These are phyloP conservation scores for Borovskyia barvae DNA, from an alignment of 208 protist species.

Conservation along the genomic window DNA sequence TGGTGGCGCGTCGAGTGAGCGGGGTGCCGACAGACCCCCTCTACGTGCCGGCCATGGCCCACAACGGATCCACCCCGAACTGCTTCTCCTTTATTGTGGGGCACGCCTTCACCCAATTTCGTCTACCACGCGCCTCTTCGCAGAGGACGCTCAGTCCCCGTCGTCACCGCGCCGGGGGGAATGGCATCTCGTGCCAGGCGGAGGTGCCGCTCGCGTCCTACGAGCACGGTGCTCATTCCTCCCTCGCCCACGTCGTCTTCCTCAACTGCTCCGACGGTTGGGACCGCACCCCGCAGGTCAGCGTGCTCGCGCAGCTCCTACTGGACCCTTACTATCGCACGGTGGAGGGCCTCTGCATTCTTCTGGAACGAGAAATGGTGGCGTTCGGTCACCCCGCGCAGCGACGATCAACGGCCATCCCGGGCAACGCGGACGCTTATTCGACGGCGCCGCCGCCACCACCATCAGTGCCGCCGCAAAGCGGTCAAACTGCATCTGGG, in stretches of 20 bases:
- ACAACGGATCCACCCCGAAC: conserved; percentile 20
- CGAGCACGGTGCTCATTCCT: conserved; percentile 9
- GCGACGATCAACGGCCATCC: conserved; percentile 14
- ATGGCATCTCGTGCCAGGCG: not conserved
- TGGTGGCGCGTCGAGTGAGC: conserved; percentile 43
- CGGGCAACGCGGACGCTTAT: conserved; percentile 16
- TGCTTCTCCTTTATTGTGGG: conserved; percentile 34
- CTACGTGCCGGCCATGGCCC: conserved; percentile 31
- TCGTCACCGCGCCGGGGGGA: not conserved
- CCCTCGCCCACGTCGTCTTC: conserved; percentile 20
- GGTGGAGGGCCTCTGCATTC: conserved; percentile 81
- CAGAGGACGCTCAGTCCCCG: too few relatives aligned
- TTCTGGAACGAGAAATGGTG: conserved; percentile 94
- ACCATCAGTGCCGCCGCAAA: not conserved
- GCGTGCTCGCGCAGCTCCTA: conserved; percentile 71
- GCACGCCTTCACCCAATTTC: conserved; percentile 23
- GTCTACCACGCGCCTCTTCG: conserved; percentile 6
- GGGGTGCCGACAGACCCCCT: conserved; percentile 44
- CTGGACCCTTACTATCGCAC: conserved; percentile 94
- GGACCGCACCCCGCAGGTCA: conserved; percentile 91
- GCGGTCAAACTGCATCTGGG: too few relatives aligned
- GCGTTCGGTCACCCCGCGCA: conserved; percentile 79
- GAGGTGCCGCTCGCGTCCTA: conserved; percentile 17
- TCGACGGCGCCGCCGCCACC: conserved; percentile 1
- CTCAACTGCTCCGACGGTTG: conserved; percentile 92